A percentile compares a stretch with the other conserved stretches of the same genome.
These are phyloP conservation scores for Fusarium pseudocircinatum DNA, from an alignment of 2,329 filamentous ascomycete species.

Conservation along the genomic window DNA sequence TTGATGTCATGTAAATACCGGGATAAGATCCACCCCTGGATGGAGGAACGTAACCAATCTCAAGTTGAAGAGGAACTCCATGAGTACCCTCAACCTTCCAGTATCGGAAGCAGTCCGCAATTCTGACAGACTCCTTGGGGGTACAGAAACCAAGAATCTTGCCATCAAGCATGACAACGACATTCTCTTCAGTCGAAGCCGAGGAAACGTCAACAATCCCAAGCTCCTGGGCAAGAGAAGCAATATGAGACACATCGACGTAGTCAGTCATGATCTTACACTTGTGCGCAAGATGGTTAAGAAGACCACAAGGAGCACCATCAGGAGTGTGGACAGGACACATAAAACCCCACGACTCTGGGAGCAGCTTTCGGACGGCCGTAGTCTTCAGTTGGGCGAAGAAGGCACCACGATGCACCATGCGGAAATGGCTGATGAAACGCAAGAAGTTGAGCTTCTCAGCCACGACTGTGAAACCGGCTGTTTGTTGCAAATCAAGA, in stretches of 20 bases:
- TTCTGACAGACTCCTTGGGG: slow-evolving; percentile 80
- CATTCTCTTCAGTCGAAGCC: slow-evolving; percentile 82
- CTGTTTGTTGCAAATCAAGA: slow-evolving; percentile 91
- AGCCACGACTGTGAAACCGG: slow-evolving; percentile 94
- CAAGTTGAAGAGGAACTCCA: slow-evolving; percentile 81
- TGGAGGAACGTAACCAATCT: slow-evolving; percentile 90
- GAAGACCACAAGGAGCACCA: slow-evolving; percentile 90
- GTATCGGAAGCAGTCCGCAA: slow-evolving; percentile 87
- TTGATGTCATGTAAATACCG: slow-evolving; percentile 91
- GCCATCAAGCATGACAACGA: slow-evolving; percentile 91
- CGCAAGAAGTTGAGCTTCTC: slow-evolving; percentile 99
- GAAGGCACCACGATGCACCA: slow-evolving; percentile 99
- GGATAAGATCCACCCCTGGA: slow-evolving; percentile 95
- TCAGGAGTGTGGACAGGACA: slow-evolving; percentile 98
- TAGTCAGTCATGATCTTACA: slow-evolving; percentile 85
- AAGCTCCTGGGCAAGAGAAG: slow-evolving; percentile 78
- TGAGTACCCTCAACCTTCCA: slow-evolving; percentile 95
- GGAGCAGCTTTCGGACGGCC: slow-evolving; percentile 91
- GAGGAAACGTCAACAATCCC: slow-evolving; percentile 81
- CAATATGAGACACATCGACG: slow-evolving; percentile 78
- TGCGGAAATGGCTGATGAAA: slow-evolving; percentile 98
- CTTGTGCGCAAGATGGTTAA: slow-evolving; percentile 96
- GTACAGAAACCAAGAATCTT: slow-evolving; percentile 90
- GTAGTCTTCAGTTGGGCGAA: slow-evolving; percentile 98
- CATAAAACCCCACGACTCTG: slow-evolving; percentile 97